These are phyloP conservation scores for Pachysandra terminalis DNA, from an alignment of 164 flowering plant species.

Conservation along the genomic window DNA sequence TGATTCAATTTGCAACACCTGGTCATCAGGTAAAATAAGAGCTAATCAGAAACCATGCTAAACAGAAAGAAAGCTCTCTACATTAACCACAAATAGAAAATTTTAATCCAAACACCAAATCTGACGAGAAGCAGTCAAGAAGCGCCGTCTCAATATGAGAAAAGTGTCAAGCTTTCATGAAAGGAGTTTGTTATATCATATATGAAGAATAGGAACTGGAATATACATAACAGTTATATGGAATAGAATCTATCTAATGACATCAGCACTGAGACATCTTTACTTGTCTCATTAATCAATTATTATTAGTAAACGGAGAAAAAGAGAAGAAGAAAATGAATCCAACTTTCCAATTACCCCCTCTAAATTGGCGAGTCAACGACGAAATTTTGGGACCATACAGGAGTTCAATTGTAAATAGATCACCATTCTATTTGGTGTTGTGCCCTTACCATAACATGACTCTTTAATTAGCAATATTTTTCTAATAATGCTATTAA, in stretches of 20 bases:
- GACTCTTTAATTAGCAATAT: too few relatives aligned
- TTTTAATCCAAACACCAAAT: not conserved
- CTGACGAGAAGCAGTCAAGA: not conserved
- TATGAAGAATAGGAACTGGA: not conserved
- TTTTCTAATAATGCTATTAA: too few relatives aligned
- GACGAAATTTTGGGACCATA: not conserved
- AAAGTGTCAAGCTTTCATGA: not conserved
- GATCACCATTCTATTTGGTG: not conserved
- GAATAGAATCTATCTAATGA: not conserved
- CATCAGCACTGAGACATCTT: not conserved
- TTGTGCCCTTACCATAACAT: not conserved
- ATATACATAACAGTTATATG: too few relatives aligned
- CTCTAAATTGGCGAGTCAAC: not conserved
- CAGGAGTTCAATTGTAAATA: not conserved
- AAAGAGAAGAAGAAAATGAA: not conserved
- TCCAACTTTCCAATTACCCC: not conserved
- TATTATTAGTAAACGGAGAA: not conserved
- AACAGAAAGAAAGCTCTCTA: not conserved
- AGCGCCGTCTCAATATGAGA: not conserved
- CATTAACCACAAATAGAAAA: not conserved
- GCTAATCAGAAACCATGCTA: not conserved
- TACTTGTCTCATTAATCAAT: not conserved
- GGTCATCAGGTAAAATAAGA: constrained; percentile 8
- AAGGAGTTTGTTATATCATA: not conserved
- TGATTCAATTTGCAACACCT: constrained; percentile 77